Conservation (phyloP, 2,329 filamentous ascomycete genomes). For the Arachnopeziza araneosa region DNA sequence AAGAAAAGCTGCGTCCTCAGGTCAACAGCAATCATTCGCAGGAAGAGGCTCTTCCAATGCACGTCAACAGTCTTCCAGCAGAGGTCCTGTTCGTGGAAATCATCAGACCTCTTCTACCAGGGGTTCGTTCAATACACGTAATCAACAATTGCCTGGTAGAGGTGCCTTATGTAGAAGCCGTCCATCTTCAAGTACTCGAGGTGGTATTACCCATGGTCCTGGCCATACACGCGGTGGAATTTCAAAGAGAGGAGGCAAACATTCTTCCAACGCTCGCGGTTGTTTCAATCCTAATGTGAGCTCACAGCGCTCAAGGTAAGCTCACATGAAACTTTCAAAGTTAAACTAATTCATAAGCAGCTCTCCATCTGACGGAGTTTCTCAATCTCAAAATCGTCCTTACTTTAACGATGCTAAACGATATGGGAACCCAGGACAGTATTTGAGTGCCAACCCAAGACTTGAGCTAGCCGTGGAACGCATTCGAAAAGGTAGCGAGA, state of each 20-base stretch:
- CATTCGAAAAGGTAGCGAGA: background rate
- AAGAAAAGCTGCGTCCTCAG: conserved; percentile 9
- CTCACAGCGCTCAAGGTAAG: background rate
- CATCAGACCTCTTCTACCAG: background rate
- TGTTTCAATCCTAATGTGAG: background rate
- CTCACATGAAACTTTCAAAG: background rate
- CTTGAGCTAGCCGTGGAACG: background rate
- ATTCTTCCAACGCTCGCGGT: background rate
- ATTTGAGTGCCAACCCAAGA: background rate
- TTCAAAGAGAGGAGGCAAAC: background rate
- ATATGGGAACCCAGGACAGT: background rate
- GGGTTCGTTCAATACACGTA: background rate
- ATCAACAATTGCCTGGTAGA: background rate
- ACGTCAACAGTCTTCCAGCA: conserved; percentile 6
- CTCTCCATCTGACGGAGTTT: background rate
- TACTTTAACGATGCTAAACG: background rate
- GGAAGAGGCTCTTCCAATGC: background rate
- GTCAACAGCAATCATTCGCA: background rate
- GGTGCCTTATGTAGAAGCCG: background rate
- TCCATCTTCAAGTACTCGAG: background rate
- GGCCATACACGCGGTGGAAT: background rate
- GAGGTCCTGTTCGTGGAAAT: background rate
- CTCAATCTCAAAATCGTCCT: no score
- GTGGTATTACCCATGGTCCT: background rate
- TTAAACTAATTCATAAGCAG: background rate